These are phyloP conservation scores for Zygosaccharomyces bisporus DNA, from an alignment of 805 yeast genomes.

Conservation along the genomic window DNA sequence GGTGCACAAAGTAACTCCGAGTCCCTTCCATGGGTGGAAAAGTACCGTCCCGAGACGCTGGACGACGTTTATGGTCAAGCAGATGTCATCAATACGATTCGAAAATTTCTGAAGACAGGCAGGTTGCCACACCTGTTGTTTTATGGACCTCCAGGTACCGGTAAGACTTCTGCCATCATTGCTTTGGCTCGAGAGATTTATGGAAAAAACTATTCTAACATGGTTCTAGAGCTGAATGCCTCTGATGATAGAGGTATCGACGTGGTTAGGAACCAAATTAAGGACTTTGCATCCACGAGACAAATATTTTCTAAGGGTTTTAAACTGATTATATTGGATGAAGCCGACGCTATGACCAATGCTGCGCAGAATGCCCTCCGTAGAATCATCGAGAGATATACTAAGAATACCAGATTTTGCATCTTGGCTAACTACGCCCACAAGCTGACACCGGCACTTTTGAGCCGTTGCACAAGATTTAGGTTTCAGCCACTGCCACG, in stretches of 20 bases:
- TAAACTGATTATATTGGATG: constrained; percentile 88
- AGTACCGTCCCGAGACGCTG: constrained; percentile 80
- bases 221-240: constrained; percentile 94
- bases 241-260: constrained; percentile 97
- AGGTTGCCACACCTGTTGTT: constrained; percentile 86
- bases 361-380: constrained; percentile 82
- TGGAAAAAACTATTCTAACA: constrained; percentile 75
- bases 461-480: constrained; percentile 93
- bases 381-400: constrained; percentile 81
- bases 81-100: constrained; percentile 78
- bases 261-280: constrained; percentile 96
- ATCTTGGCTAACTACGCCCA: constrained; percentile 94
- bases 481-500: constrained; percentile 78
- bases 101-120: constrained; percentile 78
- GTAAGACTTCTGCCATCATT: constrained; percentile 82
- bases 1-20: constrained; percentile 31
- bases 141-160: constrained; percentile 95
- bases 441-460: constrained; percentile 88
- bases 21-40: constrained; percentile 87
- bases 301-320: constrained; percentile 86
- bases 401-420: constrained; percentile 93
- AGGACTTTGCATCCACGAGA: constrained; percentile 92
- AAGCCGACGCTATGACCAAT: constrained; percentile 92
- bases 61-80: constrained; percentile 91
- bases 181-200: constrained; percentile 85